Evolutionary conservation across 495 filamentous ascomycete species (phyloP).

Genomic region (Parathielavia appendiculata): DNA sequence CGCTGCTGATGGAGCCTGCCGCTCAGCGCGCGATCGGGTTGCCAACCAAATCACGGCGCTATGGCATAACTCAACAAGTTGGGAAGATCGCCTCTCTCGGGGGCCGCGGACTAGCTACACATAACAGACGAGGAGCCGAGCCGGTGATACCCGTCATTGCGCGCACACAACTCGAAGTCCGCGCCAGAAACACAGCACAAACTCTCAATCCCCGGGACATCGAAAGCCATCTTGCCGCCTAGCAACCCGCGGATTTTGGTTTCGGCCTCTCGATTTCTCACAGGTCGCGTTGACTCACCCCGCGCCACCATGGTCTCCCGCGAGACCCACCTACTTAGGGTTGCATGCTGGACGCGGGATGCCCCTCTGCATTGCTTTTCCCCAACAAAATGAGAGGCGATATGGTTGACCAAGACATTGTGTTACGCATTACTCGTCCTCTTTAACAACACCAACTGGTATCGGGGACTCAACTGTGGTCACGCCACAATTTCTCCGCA

Average conservation of each 20-base stretch:
- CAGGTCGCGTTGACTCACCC: conserved; percentile 8
- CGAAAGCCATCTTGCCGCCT: neutral
- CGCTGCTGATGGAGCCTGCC: neutral
- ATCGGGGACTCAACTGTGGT: neutral
- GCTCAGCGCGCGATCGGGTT: too few relatives aligned
- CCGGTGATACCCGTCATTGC: too few relatives aligned
- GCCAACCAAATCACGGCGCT: too few relatives aligned
- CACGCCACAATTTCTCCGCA: neutral
- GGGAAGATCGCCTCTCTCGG: too few relatives aligned
- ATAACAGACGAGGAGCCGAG: too few relatives aligned
- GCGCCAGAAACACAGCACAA: too few relatives aligned
- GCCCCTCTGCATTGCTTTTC: neutral
- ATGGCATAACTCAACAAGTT: too few relatives aligned
- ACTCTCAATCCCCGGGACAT: too few relatives aligned
- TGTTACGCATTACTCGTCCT: neutral
- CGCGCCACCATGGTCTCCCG: neutral
- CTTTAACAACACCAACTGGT: neutral
- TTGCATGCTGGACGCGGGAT: conserved; percentile 11
- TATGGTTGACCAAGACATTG: neutral
- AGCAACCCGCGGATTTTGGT: neutral
- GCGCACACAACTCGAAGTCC: too few relatives aligned
- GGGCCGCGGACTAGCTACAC: too few relatives aligned
- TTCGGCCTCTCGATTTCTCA: neutral
- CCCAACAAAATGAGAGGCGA: conserved; percentile 13
- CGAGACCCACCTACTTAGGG: conserved; percentile 11